Percentiles rank a stretch among this genome's conserved stretches.
Conservation (phyloP, 805 yeast species). For the Peterozyma toletana region DNA sequence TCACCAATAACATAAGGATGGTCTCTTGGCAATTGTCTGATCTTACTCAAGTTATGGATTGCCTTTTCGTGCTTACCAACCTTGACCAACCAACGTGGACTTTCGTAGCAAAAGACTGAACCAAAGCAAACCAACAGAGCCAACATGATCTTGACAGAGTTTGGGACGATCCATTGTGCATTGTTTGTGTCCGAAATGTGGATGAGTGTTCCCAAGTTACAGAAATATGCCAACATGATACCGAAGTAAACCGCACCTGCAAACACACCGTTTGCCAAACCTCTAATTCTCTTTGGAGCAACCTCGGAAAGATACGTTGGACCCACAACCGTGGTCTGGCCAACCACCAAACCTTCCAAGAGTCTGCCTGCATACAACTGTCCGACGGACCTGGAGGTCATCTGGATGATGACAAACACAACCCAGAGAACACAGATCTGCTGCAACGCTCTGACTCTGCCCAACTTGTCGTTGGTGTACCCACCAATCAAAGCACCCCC, state of each 20-base stretch:
- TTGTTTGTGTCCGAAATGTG: slow-evolving; percentile 28
- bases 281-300: slow-evolving; percentile 45
- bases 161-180: slow-evolving; percentile 48
- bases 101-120: slow-evolving; percentile 44
- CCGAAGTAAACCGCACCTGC: slow-evolving; percentile 56
- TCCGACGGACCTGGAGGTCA: slow-evolving; percentile 36
- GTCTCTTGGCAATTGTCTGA: slow-evolving; percentile 26
- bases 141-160: slow-evolving; percentile 36
- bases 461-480: slow-evolving; percentile 40
- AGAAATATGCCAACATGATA: slow-evolving; percentile 39
- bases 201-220: slow-evolving; percentile 44
- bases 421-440: slow-evolving; percentile 35
- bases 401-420: slow-evolving; percentile 39
- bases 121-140: slow-evolving; percentile 37
- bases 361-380: slow-evolving; percentile 51
- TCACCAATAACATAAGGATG: slow-evolving; percentile 46
- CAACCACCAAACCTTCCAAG: slow-evolving; percentile 47
- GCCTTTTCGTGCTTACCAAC: slow-evolving; percentile 48
- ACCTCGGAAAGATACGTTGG: slow-evolving; percentile 49
- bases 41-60: slow-evolving; percentile 4
- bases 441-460: slow-evolving; percentile 43
- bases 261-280: slow-evolving; percentile 43
- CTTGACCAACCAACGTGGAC: slow-evolving; percentile 66
- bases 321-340: slow-evolving; percentile 51
- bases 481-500: slow-evolving; percentile 46